Evolutionary conservation across 2,329 filamentous ascomycete genomes (phyloP).

Genomic region (Clarireedia monteithiana): DNA sequence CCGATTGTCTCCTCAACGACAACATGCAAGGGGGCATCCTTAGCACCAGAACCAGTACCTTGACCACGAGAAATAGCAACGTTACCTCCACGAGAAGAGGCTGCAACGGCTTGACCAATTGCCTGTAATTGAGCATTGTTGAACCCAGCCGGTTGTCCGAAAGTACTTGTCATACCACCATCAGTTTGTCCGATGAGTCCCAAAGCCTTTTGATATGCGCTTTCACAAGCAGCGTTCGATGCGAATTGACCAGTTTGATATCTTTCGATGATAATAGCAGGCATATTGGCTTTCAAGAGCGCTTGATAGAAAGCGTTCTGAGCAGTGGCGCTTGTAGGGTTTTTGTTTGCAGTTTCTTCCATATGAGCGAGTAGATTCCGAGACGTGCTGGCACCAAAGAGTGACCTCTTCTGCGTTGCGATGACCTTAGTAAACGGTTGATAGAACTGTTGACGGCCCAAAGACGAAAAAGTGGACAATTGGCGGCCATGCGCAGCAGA

Average conservation of each 20-base stretch:
- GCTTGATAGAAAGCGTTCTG: conserved; percentile 94
- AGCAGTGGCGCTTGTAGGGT: conserved; percentile 75
- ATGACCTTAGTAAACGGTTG: conserved; percentile 8
- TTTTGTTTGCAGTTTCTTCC: conserved; percentile 89
- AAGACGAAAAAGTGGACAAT: conserved; percentile 19
- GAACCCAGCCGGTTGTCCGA: conserved; percentile 33
- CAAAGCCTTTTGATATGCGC: conserved; percentile 71
- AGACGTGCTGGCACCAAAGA: conserved; percentile 29
- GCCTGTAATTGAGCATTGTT: conserved; percentile 62
- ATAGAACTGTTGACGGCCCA: conserved; percentile 14
- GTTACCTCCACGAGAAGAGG: conserved; percentile 60
- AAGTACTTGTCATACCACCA: conserved; percentile 15
- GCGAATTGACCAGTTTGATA: conserved; percentile 84
- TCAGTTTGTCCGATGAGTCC: conserved; percentile 44
- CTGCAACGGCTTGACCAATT: conserved; percentile 74
- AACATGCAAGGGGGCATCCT: conserved; percentile 85
- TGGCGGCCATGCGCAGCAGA: conserved; percentile 14
- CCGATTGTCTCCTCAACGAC: conserved; percentile 87
- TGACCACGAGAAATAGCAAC: conserved; percentile 42
- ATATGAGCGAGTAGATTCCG: conserved; percentile 69
- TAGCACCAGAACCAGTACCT: conserved; percentile 54
- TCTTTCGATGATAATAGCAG: conserved; percentile 82
- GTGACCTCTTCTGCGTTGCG: conserved; percentile 17
- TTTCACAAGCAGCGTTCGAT: conserved; percentile 67
- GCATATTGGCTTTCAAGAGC: conserved; percentile 85